These are phyloP conservation scores for Gaertneriomyces semiglobifer DNA, from an alignment of 192 early-diverging fungal species.

Conservation along the genomic window DNA sequence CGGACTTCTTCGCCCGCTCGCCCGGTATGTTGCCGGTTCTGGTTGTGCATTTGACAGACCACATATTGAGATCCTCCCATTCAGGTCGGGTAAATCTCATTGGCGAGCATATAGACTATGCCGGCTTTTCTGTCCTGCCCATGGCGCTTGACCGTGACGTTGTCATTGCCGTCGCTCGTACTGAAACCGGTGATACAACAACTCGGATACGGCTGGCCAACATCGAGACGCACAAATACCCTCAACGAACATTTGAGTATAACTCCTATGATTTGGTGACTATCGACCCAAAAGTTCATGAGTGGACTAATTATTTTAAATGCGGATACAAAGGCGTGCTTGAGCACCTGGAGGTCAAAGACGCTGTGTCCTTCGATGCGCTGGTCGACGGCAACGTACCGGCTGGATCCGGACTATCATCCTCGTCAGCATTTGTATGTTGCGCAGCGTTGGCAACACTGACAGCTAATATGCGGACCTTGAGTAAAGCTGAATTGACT, in stretches of 20 bases:
- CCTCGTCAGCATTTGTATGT: slow-evolving; percentile 82
- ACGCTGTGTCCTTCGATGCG: slow-evolving; percentile 60
- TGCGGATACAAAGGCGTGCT: slow-evolving; percentile 81
- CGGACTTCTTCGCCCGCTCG: slow-evolving; percentile 80
- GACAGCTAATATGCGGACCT: slow-evolving; percentile 43
- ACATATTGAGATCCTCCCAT: too few species aligned
- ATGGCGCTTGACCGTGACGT: slow-evolving; percentile 89
- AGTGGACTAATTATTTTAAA: slow-evolving; percentile 92
- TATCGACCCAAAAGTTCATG: slow-evolving; percentile 66
- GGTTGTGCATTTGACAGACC: too few species aligned
- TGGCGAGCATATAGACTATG: slow-evolving; percentile 97
- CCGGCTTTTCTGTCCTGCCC: slow-evolving; percentile 88
- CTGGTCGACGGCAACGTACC: slow-evolving; percentile 81
- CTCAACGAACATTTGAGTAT: slow-evolving; percentile 46
- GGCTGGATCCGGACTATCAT: slow-evolving; percentile 77
- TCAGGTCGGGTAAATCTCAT: slow-evolving; percentile 87
- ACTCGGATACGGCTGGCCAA: background rate
- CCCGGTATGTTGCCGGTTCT: slow-evolving; percentile 44
- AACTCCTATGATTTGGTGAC: slow-evolving; percentile 51
- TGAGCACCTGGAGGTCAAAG: slow-evolving; percentile 42
- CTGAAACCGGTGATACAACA: background rate
- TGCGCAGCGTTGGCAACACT: slow-evolving; percentile 68
- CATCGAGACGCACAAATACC: slow-evolving; percentile 46
- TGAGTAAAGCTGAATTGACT: slow-evolving; percentile 56
- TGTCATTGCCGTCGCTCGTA: slow-evolving; percentile 44